These are phyloP conservation scores for Pythium angustatum DNA, from an alignment of 352 stramenopile genomes.

Conservation along the genomic window DNA sequence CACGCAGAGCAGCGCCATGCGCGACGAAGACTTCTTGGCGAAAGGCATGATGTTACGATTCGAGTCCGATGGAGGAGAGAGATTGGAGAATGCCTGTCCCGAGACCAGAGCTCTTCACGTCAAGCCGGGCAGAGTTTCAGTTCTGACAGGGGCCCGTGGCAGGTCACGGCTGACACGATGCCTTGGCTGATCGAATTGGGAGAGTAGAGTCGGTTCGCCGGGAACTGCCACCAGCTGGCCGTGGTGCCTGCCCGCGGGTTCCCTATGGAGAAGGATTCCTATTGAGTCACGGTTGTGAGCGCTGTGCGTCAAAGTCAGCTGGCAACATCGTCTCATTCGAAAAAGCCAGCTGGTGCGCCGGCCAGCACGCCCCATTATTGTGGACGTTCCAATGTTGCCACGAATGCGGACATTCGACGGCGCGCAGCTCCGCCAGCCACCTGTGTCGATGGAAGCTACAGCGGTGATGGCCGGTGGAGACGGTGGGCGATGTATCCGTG, in stretches of 20 bases:
- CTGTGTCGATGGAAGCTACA: background rate
- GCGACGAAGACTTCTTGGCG: conserved; percentile 9
- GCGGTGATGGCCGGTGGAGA: background rate
- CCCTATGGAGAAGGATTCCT: background rate
- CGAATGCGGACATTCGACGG: background rate
- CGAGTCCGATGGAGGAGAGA: background rate
- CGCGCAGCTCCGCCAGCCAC: background rate
- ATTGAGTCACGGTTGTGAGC: conserved; percentile 5
- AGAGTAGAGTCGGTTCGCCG: conserved; percentile 1
- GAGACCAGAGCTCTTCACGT: background rate
- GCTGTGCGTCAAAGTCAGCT: background rate
- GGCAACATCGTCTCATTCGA: background rate
- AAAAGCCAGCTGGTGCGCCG: conserved; percentile 1
- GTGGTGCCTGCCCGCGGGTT: background rate
- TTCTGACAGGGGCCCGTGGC: background rate
- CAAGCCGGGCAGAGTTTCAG: background rate
- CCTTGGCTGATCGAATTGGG: background rate
- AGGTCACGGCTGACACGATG: background rate
- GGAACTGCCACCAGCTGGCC: conserved; percentile 8
- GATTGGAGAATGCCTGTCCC: background rate
- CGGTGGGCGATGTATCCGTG: background rate
- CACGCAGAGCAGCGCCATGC: conserved; percentile 13
- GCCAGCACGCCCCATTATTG: background rate
- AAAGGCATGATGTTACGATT: background rate
- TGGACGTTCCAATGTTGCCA: conserved; percentile 2